A percentile compares a stretch with the other conserved stretches of the same genome.
These are phyloP conservation scores for Phaeomoniella chlamydospora DNA, from an alignment of 2,329 filamentous ascomycete species.

Conservation along the genomic window DNA sequence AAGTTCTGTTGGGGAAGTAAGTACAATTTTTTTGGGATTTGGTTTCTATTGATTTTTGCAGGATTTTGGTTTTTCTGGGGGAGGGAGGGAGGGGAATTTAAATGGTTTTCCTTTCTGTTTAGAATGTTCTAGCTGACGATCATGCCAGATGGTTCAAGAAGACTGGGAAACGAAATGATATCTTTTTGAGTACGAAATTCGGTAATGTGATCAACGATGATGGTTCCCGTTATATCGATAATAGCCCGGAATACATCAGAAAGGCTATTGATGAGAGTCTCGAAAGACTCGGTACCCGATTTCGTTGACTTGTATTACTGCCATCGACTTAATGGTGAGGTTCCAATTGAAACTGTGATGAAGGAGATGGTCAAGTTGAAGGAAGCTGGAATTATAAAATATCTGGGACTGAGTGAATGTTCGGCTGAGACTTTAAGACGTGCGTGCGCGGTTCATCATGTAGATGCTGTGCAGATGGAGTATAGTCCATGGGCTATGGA, in stretches of 20 bases:
- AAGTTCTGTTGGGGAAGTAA: conserved; percentile 4
- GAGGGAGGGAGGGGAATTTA: too few relatives aligned
- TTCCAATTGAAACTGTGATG: conserved; percentile 29
- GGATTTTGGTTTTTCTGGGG: not conserved
- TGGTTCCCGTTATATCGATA: conserved; percentile 13
- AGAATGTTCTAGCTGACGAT: conserved; percentile 16
- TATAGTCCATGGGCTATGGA: conserved; percentile 31
- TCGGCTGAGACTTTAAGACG: conserved; percentile 35
- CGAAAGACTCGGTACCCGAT: conserved; percentile 19
- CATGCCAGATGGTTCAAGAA: conserved; percentile 19
- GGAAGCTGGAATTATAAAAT: conserved; percentile 39
- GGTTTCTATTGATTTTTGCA: not conserved
- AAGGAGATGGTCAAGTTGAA: conserved; percentile 29
- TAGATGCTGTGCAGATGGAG: conserved; percentile 40
- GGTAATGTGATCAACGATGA: conserved; percentile 11
- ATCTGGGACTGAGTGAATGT: conserved; percentile 41
- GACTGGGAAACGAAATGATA: conserved; percentile 21
- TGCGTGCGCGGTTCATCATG: conserved; percentile 33
- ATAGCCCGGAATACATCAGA: conserved; percentile 21
- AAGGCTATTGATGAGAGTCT: conserved; percentile 20
- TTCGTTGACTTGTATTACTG: conserved; percentile 28
- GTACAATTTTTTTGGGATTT: not conserved
- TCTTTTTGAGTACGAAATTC: conserved; percentile 27
- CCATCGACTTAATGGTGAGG: conserved; percentile 26
- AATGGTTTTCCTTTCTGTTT: too few relatives aligned